Base-by-base conservation (phyloP, 306 rosid genomes). In the Glycyrrhiza uralensis region DNA sequence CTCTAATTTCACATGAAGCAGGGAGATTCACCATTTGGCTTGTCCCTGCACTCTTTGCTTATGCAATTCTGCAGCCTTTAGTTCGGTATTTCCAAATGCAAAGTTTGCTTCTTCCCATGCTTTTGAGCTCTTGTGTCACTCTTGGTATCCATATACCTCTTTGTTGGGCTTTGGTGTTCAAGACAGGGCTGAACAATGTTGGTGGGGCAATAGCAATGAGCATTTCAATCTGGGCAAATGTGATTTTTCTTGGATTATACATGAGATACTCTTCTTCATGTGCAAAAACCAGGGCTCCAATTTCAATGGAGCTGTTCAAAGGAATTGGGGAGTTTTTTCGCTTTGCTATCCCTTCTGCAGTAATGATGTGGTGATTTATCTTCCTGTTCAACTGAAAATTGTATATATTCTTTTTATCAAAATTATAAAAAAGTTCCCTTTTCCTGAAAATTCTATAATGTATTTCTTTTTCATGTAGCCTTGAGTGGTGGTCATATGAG, bases 161-260 rank as follows among this genome's bases (percentile, higher is more conserved):
- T 23, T 90, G 98, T 76, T 92, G 98, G 98, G 73, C 46, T 49
- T 61, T 92, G 80, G 98, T 92, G 11, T 92, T 78, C 75, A 90
- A 90, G 75, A 76, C 86, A 28, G 79, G 80, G 17, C 63, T 88
- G 6, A 68, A 28, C 3, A 82, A 67, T 77, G 29, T 83, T 59
- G 98, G 98, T 56, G 98, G 86, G 50, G 97, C 98, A 33, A 29
- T 93, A 23, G 85, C 98, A 42, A 74, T 89, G 24, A 80, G 84
- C 33, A 76, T 87, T 66, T 85, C 96, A 5, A 81, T 81, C 35
- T 93, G 98, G 97, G 30, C 67, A 6, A 87, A 87, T 82, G 93
- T 83, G 29, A 77, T 81, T 61, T 69, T 87, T 33, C 96, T 90
- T 8, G 69, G 41, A 17, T 44, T 83, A 15, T 90, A 88, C 63